Percentiles rank a stretch among this genome's conserved stretches.
Conservation (phyloP, 441 rosid species). For the Aleurites moluccanus region DNA sequence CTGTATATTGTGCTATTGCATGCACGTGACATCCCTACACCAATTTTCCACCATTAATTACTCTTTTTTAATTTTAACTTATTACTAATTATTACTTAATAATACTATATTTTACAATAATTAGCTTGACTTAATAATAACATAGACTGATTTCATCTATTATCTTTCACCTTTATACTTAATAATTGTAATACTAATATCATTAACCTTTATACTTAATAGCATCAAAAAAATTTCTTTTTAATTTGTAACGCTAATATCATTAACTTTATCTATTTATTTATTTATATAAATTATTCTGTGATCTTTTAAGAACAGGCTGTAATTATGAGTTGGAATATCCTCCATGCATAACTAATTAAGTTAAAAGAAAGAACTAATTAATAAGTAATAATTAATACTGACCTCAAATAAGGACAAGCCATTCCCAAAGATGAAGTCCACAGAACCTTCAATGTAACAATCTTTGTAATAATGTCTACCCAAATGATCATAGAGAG, state of each 20-base stretch:
- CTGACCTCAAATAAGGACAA: constrained; percentile 89
- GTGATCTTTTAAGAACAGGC: background rate
- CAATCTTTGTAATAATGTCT: constrained; percentile 98
- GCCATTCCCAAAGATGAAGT: constrained; percentile 94
- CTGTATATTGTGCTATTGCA: constrained; percentile 66
- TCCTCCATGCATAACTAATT: background rate
- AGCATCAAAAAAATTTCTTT: no score
- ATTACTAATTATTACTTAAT: no score
- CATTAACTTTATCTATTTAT: no score
- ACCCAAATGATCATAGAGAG: constrained; percentile 86
- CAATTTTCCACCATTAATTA: background rate
- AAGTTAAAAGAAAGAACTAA: no score
- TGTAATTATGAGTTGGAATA: background rate
- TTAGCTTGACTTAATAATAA: no score
- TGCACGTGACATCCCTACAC: constrained; percentile 83
- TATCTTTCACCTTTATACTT: no score
- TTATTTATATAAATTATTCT: background rate
- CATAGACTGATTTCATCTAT: no score
- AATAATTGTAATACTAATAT: no score
- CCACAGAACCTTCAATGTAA: constrained; percentile 93
- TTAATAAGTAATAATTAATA: background rate
- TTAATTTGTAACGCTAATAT: no score
- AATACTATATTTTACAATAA: no score
- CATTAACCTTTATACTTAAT: no score
- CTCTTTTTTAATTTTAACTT: no score